Evolutionary conservation across 176 grass and related monocot species (phyloP), one percentile per base, ranked within the genome.

Genomic region (Chrysopogon serrulatus): DNA sequence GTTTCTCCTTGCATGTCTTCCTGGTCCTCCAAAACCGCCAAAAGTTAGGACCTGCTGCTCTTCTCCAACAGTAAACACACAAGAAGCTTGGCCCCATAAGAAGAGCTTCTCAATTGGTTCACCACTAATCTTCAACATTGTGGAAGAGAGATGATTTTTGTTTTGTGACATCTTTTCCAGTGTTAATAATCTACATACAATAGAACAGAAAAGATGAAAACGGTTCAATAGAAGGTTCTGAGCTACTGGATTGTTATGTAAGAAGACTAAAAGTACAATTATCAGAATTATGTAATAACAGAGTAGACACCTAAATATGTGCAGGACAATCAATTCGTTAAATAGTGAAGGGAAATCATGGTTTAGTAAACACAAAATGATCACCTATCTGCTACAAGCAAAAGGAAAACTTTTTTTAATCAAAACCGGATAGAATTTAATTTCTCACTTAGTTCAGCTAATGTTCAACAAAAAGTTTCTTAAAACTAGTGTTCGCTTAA

Each of bases 21-120:
- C 92, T 78, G 85, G 84, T 80, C 96, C 93, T 88, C 96, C 96
- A 85, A 98, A 98, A 43, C 96, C 96, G 80, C 96, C 96, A 85
- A 98, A 98, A 26, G 94, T 89, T 76, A 95, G 53, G 56, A 98
- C 35, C 5, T 42, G 53, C 44, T 83, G 78, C 61, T 90, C 82
- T 68, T 77, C 84, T 59, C 68, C 60, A 80, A 79, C 77, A 54
- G 60, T 86, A 65, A 93, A 79, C 32, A 36, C 33, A 69, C 88
- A 93, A 73, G 91, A 73, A 68, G 96, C 90, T 85, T 98, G 96
- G 67, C 96, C 96, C 96, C 93, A 98, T 39, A 98, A 88, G 82
- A 88, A 98, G 35, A 98, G 82, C 73, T 98, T 95, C 80, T 98
- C 96, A 53, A 88, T 86, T 33, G 89, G 87, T 78, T 98, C 93